These are phyloP conservation scores for Seminavis robusta DNA, from an alignment of 108 stramenopile genomes.

Conservation along the genomic window DNA sequence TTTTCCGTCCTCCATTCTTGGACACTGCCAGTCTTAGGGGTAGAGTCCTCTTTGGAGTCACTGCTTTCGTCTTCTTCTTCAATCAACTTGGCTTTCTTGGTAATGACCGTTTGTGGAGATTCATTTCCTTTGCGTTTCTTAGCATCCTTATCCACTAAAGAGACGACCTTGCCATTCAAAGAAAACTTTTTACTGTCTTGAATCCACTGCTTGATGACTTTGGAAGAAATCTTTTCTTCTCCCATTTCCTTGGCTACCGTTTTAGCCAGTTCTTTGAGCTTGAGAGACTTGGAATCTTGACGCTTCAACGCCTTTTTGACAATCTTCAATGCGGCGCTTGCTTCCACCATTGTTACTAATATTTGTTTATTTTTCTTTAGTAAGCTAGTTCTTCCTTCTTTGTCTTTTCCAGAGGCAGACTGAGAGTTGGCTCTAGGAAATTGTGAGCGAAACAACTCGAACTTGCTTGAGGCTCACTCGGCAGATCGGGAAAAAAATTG, in stretches of 20 bases:
- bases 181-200: conserved; percentile 54
- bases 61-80: conserved; percentile 3
- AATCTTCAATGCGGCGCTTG: conserved; percentile 48
- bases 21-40: conserved; percentile 18
- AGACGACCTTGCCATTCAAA: conserved; percentile 63
- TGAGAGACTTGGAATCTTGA: conserved; percentile 58
- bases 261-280: conserved; percentile 69
- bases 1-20: conserved; percentile 69
- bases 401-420: too few relatives aligned
- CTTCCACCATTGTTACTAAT: too few relatives aligned
- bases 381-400: too few relatives aligned
- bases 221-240: conserved; percentile 34
- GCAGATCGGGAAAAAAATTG: too few relatives aligned
- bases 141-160: too few relatives aligned
- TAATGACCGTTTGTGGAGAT: conserved; percentile 20
- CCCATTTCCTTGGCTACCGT: conserved; percentile 45
- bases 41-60: conserved; percentile 12
- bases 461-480: too few relatives aligned
- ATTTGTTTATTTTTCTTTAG: too few relatives aligned
- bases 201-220: conserved; percentile 53
- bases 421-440: too few relatives aligned
- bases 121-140: conserved; percentile 8
- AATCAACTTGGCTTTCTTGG: conserved; percentile 13
- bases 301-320: conserved; percentile 76
- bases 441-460: too few relatives aligned